Conservation (phyloP, 495 filamentous ascomycete genomes). For the Podospora didyma region DNA sequence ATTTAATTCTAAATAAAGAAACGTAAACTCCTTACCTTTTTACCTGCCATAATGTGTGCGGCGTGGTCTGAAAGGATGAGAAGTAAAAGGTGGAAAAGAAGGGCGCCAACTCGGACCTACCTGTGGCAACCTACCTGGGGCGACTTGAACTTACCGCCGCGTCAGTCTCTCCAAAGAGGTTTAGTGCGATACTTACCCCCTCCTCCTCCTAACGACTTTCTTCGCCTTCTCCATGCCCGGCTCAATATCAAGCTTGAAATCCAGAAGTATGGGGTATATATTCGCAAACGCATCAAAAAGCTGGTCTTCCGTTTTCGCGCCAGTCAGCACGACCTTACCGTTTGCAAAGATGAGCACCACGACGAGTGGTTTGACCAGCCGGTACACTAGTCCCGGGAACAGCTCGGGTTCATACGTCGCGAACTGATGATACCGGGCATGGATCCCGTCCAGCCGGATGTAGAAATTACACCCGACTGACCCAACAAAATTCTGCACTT, state of each 20-base stretch:
- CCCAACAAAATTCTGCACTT: slow-evolving; percentile 97
- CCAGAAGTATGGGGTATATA: slow-evolving; percentile 84
- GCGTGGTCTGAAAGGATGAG: too few relatives aligned
- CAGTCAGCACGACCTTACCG: slow-evolving; percentile 96
- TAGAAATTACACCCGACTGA: slow-evolving; percentile 94
- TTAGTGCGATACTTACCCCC: too few relatives aligned
- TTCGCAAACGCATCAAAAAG: slow-evolving; percentile 89
- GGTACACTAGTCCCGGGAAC: slow-evolving; percentile 95
- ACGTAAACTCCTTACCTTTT: too few relatives aligned
- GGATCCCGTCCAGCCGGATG: slow-evolving; percentile 86
- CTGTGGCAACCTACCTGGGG: too few relatives aligned
- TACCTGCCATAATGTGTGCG: too few relatives aligned
- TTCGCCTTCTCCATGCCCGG: neutral
- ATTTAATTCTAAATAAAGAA: too few relatives aligned
- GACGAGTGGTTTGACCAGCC: slow-evolving; percentile 85
- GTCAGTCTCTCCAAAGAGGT: too few relatives aligned
- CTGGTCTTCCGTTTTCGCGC: slow-evolving; percentile 88
- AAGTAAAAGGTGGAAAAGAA: too few relatives aligned
- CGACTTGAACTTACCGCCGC: too few relatives aligned
- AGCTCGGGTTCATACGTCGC: slow-evolving; percentile 92
- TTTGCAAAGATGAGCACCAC: slow-evolving; percentile 16
- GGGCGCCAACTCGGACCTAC: too few relatives aligned
- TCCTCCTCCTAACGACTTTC: neutral
- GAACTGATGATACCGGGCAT: slow-evolving; percentile 17
- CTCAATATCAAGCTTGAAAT: neutral